phyloP scores from a whole-genome alignment of 345 rosid genomes.

The Euclidium syriacum region DNA sequence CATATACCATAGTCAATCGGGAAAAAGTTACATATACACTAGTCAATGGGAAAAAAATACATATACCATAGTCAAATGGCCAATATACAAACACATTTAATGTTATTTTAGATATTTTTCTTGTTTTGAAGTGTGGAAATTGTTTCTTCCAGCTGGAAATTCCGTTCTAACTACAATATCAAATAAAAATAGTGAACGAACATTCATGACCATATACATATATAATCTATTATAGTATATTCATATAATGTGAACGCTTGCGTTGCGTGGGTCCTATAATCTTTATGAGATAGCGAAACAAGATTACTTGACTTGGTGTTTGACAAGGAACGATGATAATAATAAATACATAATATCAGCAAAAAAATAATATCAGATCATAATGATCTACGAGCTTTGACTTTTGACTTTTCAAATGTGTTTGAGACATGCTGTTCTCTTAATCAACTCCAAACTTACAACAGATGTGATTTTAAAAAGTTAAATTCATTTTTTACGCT shows the following conservation, averaged over 20 bases:
- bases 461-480: not conserved
- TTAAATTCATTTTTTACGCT: not conserved
- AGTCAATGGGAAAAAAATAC: conserved; percentile 13
- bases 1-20: conserved; percentile 20
- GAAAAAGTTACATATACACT: not conserved
- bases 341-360: no score
- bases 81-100: not conserved
- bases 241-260: no score
- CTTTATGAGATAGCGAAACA: no score
- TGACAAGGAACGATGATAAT: not conserved
- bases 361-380: not conserved
- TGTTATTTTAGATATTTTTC: not conserved
- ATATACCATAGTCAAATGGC: conserved; percentile 21
- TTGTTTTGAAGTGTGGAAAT: not conserved
- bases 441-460: not conserved
- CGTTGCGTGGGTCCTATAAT: no score
- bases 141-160: not conserved
- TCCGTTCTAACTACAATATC: not conserved
- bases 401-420: not conserved
- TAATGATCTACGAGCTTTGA: not conserved
- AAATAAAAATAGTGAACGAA: not conserved
- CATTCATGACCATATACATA: not conserved
- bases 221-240: no score
- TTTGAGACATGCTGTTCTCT: not conserved
- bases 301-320: not conserved